Evolutionary conservation across 768 basidiomycete species (phyloP).

Genomic region (Chalciporus pseudorubinellus): DNA sequence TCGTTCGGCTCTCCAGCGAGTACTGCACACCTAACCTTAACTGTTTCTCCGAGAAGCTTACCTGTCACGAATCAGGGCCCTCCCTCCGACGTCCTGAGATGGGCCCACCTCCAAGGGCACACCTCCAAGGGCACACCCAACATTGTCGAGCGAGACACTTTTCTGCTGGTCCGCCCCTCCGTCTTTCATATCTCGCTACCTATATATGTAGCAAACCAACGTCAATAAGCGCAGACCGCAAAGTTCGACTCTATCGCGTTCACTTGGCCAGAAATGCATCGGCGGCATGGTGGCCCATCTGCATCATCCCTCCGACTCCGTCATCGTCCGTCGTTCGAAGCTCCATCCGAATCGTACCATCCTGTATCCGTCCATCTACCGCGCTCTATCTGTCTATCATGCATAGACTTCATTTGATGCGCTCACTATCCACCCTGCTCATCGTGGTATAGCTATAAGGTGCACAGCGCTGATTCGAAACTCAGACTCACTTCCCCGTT

Average conservation of each 20-base stretch:
- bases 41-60: background rate
- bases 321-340: no score
- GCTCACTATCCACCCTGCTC: background rate
- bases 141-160: background rate
- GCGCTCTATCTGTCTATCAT: background rate
- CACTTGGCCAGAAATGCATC: background rate
- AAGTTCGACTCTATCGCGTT: conserved; percentile 1
- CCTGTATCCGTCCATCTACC: background rate
- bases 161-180: background rate
- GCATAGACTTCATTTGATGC: background rate
- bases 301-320: background rate
- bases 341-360: background rate
- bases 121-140: background rate
- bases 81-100: background rate
- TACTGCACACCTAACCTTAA: background rate
- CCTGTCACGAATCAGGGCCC: background rate
- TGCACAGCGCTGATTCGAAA: background rate
- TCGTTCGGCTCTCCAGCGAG: background rate
- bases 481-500: background rate
- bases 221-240: conserved; percentile 13
- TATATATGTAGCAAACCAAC: background rate
- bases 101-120: no score
- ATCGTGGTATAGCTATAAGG: background rate
- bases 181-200: conserved; percentile 3
- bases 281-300: background rate